Evolutionary conservation across 306 rosid genomes (phyloP).

Genomic region (Gynostemma pentaphyllum): DNA sequence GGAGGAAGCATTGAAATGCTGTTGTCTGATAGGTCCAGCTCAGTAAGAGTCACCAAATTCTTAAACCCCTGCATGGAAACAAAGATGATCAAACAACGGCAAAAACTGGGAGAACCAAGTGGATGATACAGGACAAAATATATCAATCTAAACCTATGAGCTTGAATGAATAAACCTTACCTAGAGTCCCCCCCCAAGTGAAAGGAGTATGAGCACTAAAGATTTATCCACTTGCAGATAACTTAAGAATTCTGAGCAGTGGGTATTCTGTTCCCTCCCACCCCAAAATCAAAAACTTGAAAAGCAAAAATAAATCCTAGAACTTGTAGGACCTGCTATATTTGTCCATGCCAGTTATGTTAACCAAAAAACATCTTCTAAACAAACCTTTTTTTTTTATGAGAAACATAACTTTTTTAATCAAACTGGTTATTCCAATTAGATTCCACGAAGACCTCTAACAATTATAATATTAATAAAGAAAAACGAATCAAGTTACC

Average conservation of each 20-base stretch:
- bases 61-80: slow-evolving; percentile 53
- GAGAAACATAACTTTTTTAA: too few species aligned
- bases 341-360: too few species aligned
- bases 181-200: neutral
- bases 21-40: slow-evolving; percentile 80
- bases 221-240: neutral
- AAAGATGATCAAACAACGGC: slow-evolving; percentile 4
- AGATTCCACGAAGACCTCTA: neutral
- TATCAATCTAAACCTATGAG: neutral
- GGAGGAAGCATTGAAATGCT: slow-evolving; percentile 71
- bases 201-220: neutral
- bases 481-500: slow-evolving; percentile 32
- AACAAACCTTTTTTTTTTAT: too few species aligned
- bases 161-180: neutral
- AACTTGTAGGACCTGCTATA: neutral
- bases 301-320: neutral
- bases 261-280: too few species aligned
- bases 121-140: neutral
- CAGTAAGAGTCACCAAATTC: slow-evolving; percentile 50
- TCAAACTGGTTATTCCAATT: neutral
- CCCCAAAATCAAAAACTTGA: neutral
- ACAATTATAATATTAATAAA: neutral
- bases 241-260: neutral
- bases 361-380: neutral
- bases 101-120: neutral